Conservation (phyloP, 1,139 yeast species). For the Pichia norvegensis region DNA sequence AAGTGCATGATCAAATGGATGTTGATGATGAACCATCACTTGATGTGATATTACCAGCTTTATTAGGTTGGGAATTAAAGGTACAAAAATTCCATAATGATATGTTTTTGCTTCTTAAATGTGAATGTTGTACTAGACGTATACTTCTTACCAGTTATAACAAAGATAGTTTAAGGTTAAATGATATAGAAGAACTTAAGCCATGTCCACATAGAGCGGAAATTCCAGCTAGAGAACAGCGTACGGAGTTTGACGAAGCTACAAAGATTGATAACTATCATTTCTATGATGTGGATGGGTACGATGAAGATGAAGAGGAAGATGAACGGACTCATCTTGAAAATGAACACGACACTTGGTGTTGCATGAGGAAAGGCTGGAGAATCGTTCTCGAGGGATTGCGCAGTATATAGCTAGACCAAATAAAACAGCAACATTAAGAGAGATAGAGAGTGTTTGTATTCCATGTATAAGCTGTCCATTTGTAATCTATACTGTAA, state of each 20-base stretch:
- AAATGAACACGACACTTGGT: conserved; percentile 31
- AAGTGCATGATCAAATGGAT: not conserved
- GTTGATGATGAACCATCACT: conserved; percentile 8
- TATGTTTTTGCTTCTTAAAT: conserved; percentile 23
- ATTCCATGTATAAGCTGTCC: no score
- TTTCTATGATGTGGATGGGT: conserved; percentile 1
- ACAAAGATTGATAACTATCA: not conserved
- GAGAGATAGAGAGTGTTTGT: no score
- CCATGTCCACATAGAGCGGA: conserved; percentile 24
- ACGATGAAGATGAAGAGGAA: conserved; percentile 8
- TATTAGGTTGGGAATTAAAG: conserved; percentile 32
- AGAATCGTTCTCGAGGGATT: conserved; percentile 13
- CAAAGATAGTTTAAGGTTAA: not conserved
- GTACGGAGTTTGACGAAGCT: conserved; percentile 10
- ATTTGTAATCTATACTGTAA: no score
- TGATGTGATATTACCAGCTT: conserved; percentile 12
- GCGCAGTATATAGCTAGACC: conserved; percentile 4
- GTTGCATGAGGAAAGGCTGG: conserved; percentile 20
- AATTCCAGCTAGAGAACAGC: conserved; percentile 11
- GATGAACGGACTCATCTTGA: conserved; percentile 23
- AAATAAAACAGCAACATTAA: no score
- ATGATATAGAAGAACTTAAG: conserved; percentile 16
- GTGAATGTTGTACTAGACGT: conserved; percentile 30
- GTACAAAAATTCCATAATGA: conserved; percentile 25
- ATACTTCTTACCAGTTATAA: conserved; percentile 18